Conservation (phyloP, 129 eudicot genomes). For the Artemisia annua region DNA sequence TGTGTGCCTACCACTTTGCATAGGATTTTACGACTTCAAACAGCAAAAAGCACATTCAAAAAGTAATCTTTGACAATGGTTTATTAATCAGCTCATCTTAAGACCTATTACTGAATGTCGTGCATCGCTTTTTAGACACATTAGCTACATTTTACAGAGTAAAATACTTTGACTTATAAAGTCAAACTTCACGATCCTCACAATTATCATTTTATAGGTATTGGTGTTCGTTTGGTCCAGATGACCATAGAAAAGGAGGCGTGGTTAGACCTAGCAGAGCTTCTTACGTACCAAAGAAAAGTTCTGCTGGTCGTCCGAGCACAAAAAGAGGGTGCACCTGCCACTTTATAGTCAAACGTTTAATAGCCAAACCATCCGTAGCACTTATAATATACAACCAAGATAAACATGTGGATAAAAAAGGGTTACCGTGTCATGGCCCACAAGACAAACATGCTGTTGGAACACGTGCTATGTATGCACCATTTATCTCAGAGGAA, state of each 20-base stretch:
- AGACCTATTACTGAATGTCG: no score
- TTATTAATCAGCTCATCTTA: no score
- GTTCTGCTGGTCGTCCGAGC: constrained; percentile 77
- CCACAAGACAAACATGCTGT: constrained; percentile 76
- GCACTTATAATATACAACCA: constrained; percentile 72
- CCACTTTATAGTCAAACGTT: constrained; percentile 82
- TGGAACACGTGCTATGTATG: constrained; percentile 89
- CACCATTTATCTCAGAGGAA: constrained; percentile 83
- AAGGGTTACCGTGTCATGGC: constrained; percentile 82
- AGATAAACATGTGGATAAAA: constrained; percentile 76
- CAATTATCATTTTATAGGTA: constrained; percentile 42
- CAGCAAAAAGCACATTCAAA: no score
- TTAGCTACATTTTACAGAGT: no score
- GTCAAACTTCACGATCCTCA: neutral
- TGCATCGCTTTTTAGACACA: no score
- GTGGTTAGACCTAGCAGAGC: constrained; percentile 72
- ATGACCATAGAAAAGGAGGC: constrained; percentile 84
- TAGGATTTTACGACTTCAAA: no score
- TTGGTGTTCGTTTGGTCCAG: constrained; percentile 96
- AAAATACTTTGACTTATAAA: neutral
- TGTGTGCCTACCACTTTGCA: no score
- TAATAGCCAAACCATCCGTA: constrained; percentile 73
- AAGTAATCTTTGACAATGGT: no score
- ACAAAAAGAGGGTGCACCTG: constrained; percentile 92
- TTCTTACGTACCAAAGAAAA: constrained; percentile 63